phyloP scores from a whole-genome alignment of 371 early-diverging fungal species.

The Mucor lusitanicus region DNA sequence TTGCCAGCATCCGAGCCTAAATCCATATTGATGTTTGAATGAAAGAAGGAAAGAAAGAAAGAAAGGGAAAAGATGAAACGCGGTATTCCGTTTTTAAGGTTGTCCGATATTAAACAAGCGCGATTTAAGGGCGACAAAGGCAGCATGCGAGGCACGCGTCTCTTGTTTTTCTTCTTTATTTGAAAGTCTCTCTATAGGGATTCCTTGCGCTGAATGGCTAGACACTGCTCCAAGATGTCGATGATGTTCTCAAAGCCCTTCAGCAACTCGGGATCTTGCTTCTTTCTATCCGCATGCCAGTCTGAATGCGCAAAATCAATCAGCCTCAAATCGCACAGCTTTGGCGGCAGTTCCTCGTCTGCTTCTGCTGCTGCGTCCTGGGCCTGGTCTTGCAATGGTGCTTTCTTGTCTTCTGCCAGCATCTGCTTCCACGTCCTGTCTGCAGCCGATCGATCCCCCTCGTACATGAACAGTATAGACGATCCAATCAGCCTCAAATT shows the following conservation, averaged over 20 bases:
- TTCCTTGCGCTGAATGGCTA: constrained; percentile 21
- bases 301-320: constrained; percentile 83
- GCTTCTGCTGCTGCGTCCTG: constrained; percentile 45
- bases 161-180: no score
- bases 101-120: not conserved
- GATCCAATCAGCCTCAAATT: constrained; percentile 64
- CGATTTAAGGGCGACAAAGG: not conserved
- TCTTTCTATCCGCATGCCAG: constrained; percentile 45
- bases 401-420: constrained; percentile 40
- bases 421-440: constrained; percentile 44
- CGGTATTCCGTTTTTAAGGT: not conserved
- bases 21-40: not conserved
- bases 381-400: not conserved
- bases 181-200: constrained; percentile 1
- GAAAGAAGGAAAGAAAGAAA: not conserved
- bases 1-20: not conserved
- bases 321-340: constrained; percentile 62
- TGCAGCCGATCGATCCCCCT: constrained; percentile 62
- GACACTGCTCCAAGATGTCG: constrained; percentile 24
- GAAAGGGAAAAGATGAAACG: not conserved
- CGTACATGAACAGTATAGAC: constrained; percentile 74
- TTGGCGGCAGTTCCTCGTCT: constrained; percentile 43
- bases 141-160: not conserved
- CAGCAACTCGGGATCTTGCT: constrained; percentile 38
- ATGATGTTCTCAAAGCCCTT: constrained; percentile 37